Conservation (phyloP, 768 basidiomycete genomes). For the Botryobasidium botryosum region DNA sequence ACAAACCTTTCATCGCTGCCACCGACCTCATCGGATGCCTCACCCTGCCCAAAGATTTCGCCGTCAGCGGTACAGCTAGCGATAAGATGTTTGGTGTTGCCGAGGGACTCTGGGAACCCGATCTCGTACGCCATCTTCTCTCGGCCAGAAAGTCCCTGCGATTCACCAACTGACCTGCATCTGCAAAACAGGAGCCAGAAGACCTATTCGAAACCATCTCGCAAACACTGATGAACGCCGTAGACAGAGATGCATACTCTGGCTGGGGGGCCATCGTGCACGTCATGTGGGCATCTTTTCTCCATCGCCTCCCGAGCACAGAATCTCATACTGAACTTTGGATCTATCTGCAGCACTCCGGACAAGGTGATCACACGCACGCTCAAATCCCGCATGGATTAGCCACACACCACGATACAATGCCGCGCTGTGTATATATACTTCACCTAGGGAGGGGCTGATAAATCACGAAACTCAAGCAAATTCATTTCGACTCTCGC, state of each 20-base stretch:
- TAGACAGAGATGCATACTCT: slow-evolving; percentile 91
- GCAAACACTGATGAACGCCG: slow-evolving; percentile 85
- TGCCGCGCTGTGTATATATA: no score
- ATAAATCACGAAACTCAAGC: no score
- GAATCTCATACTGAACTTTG: not conserved
- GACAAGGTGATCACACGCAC: slow-evolving; percentile 62
- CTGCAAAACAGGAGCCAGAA: slow-evolving; percentile 45
- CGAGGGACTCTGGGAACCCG: slow-evolving; percentile 96
- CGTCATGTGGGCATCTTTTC: slow-evolving; percentile 54
- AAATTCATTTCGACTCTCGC: no score
- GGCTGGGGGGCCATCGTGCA: slow-evolving; percentile 96
- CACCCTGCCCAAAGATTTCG: slow-evolving; percentile 92
- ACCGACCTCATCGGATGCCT: slow-evolving; percentile 89
- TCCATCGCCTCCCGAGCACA: not conserved
- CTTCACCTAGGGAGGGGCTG: no score
- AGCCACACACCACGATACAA: no score
- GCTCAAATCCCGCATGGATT: slow-evolving; percentile 87
- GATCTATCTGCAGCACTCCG: slow-evolving; percentile 22
- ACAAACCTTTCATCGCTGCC: slow-evolving; percentile 86
- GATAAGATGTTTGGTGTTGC: slow-evolving; percentile 92
- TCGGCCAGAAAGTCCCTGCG: not conserved
- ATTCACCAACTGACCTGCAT: not conserved
- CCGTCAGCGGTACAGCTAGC: slow-evolving; percentile 85
- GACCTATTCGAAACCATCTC: slow-evolving; percentile 98
- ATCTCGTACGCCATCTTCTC: slow-evolving; percentile 33